These are phyloP conservation scores for Meyerozyma elateridarum DNA, from an alignment of 1,139 yeast species.

Conservation along the genomic window DNA sequence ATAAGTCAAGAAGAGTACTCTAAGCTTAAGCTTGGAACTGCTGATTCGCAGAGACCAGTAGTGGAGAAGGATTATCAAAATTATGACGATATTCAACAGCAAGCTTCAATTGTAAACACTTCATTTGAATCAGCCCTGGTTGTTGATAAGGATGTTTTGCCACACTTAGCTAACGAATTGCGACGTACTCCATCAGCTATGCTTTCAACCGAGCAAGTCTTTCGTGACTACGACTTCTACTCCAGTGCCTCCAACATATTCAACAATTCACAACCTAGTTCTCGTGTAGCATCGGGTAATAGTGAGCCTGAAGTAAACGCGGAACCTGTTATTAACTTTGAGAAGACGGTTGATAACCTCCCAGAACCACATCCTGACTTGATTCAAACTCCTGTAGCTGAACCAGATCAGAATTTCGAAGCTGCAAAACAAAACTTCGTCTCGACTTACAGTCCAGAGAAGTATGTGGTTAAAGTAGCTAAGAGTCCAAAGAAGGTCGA, in stretches of 20 bases:
- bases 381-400: slow-evolving; percentile 20
- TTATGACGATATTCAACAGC: slow-evolving; percentile 33
- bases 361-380: slow-evolving; percentile 39
- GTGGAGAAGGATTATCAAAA: slow-evolving; percentile 24
- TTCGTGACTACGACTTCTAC: slow-evolving; percentile 28
- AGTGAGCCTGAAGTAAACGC: slow-evolving; percentile 8
- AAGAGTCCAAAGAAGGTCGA: neutral
- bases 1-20: slow-evolving; percentile 42
- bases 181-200: slow-evolving; percentile 32
- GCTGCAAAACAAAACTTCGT: too few species aligned
- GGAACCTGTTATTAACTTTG: neutral
- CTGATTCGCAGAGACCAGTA: slow-evolving; percentile 25
- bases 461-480: neutral
- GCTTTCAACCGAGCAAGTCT: slow-evolving; percentile 31
- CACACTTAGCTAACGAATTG: slow-evolving; percentile 34
- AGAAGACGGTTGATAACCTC: slow-evolving; percentile 13
- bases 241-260: slow-evolving; percentile 7
- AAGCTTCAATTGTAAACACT: slow-evolving; percentile 37
- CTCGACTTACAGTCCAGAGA: slow-evolving; percentile 1
- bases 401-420: too few species aligned
- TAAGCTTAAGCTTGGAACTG: slow-evolving; percentile 30
- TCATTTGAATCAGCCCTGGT: slow-evolving; percentile 23
- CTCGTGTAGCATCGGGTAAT: slow-evolving; percentile 15
- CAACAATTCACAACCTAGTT: slow-evolving; percentile 11
- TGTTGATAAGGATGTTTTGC: slow-evolving; percentile 15